Percentiles rank a stretch among this genome's conserved stretches.
Conservation (phyloP, 2,329 filamentous ascomycete genomes). For the Neofusicoccum umdonicola region DNA sequence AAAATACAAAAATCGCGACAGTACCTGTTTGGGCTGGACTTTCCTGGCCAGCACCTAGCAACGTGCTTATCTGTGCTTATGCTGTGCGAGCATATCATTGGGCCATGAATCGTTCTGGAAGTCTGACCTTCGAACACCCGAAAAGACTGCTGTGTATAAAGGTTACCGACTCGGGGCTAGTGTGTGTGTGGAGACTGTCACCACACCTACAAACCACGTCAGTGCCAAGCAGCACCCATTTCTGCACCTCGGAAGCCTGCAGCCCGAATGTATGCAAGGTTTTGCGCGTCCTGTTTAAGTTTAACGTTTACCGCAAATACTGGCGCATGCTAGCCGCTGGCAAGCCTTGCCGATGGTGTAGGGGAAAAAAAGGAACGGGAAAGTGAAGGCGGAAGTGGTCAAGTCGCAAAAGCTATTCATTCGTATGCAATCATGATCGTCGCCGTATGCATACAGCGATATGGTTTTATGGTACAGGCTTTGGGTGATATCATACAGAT, state of each 20-base stretch:
- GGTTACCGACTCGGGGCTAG: not conserved
- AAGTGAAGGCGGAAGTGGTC: not conserved
- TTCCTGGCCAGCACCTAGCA: too few species aligned
- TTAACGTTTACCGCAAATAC: not conserved
- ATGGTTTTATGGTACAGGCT: not conserved
- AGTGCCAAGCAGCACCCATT: not conserved
- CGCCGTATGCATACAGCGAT: not conserved
- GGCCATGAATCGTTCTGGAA: not conserved
- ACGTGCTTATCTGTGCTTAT: too few species aligned
- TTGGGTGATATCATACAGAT: not conserved
- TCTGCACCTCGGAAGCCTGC: too few species aligned
- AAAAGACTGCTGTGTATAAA: not conserved
- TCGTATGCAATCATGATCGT: conserved; percentile 2
- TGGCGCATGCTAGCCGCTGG: not conserved
- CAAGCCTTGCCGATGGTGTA: not conserved
- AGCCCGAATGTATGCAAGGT: not conserved
- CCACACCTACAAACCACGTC: not conserved
- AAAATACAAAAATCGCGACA: not conserved
- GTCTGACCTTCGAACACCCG: not conserved
- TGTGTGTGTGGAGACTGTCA: not conserved
- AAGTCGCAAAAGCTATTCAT: not conserved
- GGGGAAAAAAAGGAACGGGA: not conserved
- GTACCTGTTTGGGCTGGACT: not conserved
- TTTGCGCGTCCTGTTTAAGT: not conserved
- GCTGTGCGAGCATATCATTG: not conserved